phyloP scores from a whole-genome alignment of 208 protist genomes.

The Naegleria fowleri region DNA sequence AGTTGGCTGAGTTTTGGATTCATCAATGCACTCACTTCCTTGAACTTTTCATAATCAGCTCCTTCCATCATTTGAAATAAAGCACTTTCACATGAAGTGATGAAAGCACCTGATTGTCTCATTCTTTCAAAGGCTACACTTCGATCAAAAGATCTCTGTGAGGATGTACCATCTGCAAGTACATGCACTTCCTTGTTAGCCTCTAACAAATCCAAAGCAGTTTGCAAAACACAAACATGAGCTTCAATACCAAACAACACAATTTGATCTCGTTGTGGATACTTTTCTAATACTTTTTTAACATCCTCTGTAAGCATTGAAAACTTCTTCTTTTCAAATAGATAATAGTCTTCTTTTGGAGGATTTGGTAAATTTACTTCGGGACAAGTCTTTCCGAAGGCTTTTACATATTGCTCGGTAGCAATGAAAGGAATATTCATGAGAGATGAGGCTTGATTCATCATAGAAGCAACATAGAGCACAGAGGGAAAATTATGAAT shows the following conservation, averaged over 20 bases:
- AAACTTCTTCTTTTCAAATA: conserved; percentile 49
- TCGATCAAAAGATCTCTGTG: conserved; percentile 4
- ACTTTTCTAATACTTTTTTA: conserved; percentile 36
- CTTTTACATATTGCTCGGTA: conserved; percentile 54
- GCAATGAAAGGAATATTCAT: conserved; percentile 46
- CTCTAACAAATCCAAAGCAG: conserved; percentile 54
- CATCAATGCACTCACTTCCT: neutral
- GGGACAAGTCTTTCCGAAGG: neutral
- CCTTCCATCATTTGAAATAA: neutral
- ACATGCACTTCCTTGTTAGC: conserved; percentile 44
- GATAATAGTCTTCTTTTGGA: neutral
- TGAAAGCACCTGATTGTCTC: conserved; percentile 19
- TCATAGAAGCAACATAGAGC: conserved; percentile 56
- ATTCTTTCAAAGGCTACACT: conserved; percentile 16
- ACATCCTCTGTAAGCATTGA: conserved; percentile 54
- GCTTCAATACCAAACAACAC: conserved; percentile 66
- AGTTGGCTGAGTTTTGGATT: neutral
- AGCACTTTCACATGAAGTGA: neutral
- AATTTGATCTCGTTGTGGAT: conserved; percentile 33
- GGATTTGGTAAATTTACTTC: neutral
- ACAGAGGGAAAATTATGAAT: conserved; percentile 50
- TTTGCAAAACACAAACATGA: conserved; percentile 62
- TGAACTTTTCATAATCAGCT: conserved; percentile 1
- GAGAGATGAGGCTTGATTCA: conserved; percentile 38
- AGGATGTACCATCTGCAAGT: neutral